Base-by-base conservation (phyloP, 2,329 filamentous ascomycete species). In the Beauveria australis region DNA sequence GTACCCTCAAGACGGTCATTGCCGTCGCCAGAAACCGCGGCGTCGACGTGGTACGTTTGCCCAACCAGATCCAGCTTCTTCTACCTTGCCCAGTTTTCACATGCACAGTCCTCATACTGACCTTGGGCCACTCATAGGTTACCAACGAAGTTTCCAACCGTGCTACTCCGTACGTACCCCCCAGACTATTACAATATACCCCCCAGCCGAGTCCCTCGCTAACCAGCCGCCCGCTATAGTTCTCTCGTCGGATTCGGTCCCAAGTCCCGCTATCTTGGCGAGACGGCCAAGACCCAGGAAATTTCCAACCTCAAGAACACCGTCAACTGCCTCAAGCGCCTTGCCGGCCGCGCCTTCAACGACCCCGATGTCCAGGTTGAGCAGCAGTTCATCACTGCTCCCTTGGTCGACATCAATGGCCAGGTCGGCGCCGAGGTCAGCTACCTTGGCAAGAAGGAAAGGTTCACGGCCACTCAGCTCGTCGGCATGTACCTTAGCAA, bases 301-400 rank as follows among this genome's bases (percentile, higher is more conserved):
- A 95, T 96, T 74, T 96, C 93, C 72, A 99, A 99, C 83, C 86
- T 97, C 72, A 99, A 97, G 83, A 99, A 99, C 84, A 99, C 94
- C 68, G 90, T 99, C 78, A 82, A 86, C 75, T 92, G 86, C 67
- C 84, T 99, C 71, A 96, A 96, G 81, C 91, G 94, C 71, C 87
- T 99, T 69, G 89, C 89, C 72, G 94, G 94, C 72, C 91, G 94
- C 73, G 81, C 84, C 64, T 83, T 93, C 78, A 88, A 82, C 74
- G 94, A 99, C 73, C 92, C 94, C 73, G 94, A 99, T 82, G 83
- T 96, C 65, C 84, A 92, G 78, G 83, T 94, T 72, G 94, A 99
- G 83, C 89, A 96, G 79, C 83, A 96, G 72, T 97, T 86, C 77
- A 87, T 95, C 73, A 92, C 92, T 43, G 90, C 92, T 56, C 81